Percentiles rank a stretch among this genome's conserved stretches.
phyloP scores from a whole-genome alignment of 176 grass and related monocot genomes.

The Oryza glumipatula region DNA sequence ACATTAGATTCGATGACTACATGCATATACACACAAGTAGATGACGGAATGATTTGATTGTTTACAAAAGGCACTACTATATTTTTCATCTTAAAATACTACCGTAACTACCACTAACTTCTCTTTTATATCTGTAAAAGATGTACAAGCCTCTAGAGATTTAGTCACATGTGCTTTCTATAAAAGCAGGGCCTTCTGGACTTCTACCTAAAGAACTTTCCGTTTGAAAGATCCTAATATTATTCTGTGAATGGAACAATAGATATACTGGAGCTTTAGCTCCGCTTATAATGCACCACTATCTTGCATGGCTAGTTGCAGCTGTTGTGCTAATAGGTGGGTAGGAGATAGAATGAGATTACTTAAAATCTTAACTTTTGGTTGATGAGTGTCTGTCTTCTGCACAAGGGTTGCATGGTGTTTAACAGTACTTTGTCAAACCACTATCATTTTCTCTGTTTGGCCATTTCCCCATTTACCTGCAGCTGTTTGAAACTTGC shows the following conservation, averaged over 20 bases:
- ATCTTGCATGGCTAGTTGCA: conserved; percentile 21
- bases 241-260: not conserved
- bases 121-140: not conserved
- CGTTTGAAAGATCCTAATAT: not conserved
- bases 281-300: not conserved
- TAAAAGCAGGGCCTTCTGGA: too few relatives aligned
- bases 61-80: not conserved
- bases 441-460: not conserved
- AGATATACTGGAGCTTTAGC: not conserved
- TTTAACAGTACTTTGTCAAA: conserved; percentile 14
- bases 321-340: not conserved
- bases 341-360: not conserved
- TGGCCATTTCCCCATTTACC: not conserved
- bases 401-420: not conserved
- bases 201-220: too few relatives aligned
- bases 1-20: not conserved
- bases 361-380: not conserved
- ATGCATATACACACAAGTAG: not conserved
- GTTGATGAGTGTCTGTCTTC: not conserved
- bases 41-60: not conserved
- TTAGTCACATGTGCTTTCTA: not conserved
- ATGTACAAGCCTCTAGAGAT: not conserved
- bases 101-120: not conserved
- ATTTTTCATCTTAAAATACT: not conserved
- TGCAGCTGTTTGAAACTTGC: conserved; percentile 33